phyloP scores from a whole-genome alignment of 306 rosid species.

The Nissolia schottii region DNA sequence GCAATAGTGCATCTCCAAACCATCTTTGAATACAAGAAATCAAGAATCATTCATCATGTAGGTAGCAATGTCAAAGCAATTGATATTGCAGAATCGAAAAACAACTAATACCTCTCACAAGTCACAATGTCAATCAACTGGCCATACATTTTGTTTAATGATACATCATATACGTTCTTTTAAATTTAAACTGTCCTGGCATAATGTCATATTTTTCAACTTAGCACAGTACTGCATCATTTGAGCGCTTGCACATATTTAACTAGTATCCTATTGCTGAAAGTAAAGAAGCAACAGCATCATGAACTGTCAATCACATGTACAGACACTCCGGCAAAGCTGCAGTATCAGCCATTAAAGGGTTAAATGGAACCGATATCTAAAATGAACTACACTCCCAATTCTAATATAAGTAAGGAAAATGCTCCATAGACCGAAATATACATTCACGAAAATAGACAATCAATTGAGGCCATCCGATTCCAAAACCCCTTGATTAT shows the following conservation, averaged over 20 bases:
- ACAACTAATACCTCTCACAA: not conserved
- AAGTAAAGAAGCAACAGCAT: not conserved
- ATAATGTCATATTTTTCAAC: constrained; percentile 5
- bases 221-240: not conserved
- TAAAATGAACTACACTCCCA: not conserved
- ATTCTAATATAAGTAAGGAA: not conserved
- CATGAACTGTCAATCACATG: not conserved
- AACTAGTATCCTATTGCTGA: not conserved
- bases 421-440: too few relatives aligned
- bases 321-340: not conserved
- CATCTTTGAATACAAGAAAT: not conserved
- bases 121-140: not conserved
- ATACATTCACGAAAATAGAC: too few relatives aligned
- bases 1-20: not conserved
- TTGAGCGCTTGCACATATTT: not conserved
- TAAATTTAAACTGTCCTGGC: not conserved
- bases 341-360: not conserved
- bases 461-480: too few relatives aligned
- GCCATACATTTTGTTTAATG: not conserved
- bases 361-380: not conserved
- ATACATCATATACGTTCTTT: not conserved
- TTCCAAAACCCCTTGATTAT: too few relatives aligned
- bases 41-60: not conserved
- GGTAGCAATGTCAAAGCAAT: not conserved
- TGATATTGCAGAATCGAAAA: not conserved